A percentile compares a stretch with the other conserved stretches of the same genome.
Conservation (phyloP, 2,329 filamentous ascomycete species). For the Colletotrichum agaves region DNA sequence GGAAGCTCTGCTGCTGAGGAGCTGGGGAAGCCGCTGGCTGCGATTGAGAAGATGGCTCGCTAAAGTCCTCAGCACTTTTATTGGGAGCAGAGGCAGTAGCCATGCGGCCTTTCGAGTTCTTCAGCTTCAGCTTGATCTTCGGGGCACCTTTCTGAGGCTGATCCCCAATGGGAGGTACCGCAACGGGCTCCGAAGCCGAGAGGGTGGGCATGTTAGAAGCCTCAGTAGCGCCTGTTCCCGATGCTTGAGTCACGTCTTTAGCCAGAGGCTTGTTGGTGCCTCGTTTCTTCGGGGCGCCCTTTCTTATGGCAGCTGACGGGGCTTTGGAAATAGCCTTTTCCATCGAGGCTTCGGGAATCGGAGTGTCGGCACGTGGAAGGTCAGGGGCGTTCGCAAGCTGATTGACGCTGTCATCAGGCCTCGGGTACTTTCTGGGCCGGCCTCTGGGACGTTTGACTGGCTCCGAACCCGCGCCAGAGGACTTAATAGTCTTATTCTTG, state of each 20-base stretch:
- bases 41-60: no score
- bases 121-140: background rate
- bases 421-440: conserved; percentile 29
- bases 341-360: no score
- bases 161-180: background rate
- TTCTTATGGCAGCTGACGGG: background rate
- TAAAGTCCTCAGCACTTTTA: background rate
- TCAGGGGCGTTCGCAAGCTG: background rate
- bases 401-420: background rate
- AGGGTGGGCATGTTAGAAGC: background rate
- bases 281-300: background rate
- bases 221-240: background rate
- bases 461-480: background rate
- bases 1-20: background rate
- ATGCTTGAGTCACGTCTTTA: background rate
- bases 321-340: background rate
- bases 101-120: background rate
- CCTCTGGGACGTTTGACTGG: conserved; percentile 29
- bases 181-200: background rate
- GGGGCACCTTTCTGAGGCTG: background rate
- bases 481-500: background rate
- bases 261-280: background rate
- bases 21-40: no score
- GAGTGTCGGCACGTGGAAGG: no score
- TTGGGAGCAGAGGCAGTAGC: background rate